Conservation (phyloP, 2,329 filamentous ascomycete species). For the Diaporthe caulivora region DNA sequence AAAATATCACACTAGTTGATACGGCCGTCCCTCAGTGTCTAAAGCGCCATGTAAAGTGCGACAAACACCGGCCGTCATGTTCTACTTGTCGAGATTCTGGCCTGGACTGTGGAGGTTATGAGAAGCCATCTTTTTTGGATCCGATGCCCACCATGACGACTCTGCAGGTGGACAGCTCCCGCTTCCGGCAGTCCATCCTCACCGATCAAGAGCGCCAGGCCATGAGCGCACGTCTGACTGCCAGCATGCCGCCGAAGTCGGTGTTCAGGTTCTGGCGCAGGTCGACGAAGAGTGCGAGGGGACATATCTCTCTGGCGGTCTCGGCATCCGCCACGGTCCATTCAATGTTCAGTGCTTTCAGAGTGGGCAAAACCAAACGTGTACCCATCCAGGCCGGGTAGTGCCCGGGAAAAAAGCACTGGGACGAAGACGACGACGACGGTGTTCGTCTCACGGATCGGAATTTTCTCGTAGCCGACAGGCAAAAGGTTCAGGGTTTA, state of each 20-base stretch:
- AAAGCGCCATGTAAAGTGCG: constrained; percentile 22
- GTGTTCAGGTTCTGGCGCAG: constrained; percentile 38
- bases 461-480: not conserved
- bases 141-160: constrained; percentile 38
- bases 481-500: not conserved
- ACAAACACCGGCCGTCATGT: constrained; percentile 12
- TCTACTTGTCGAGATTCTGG: not conserved
- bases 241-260: constrained; percentile 44
- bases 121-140: constrained; percentile 53
- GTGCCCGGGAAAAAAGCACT: not conserved
- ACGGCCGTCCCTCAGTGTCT: not conserved
- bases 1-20: not conserved
- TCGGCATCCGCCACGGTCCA: not conserved
- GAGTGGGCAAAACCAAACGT: not conserved
- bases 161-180: constrained; percentile 35
- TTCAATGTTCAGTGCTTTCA: constrained; percentile 17
- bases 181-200: constrained; percentile 53
- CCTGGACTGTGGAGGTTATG: constrained; percentile 45
- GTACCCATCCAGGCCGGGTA: not conserved
- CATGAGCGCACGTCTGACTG: constrained; percentile 52
- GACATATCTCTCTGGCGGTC: not conserved
- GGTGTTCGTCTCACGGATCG: not conserved
- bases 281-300: constrained; percentile 27
- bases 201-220: constrained; percentile 50
- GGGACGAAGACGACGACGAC: too few species aligned